Evolutionary conservation across 2,329 filamentous ascomycete species (phyloP), one percentile per base, ranked within the genome.

Genomic region (Trichoderma aggressivum): DNA sequence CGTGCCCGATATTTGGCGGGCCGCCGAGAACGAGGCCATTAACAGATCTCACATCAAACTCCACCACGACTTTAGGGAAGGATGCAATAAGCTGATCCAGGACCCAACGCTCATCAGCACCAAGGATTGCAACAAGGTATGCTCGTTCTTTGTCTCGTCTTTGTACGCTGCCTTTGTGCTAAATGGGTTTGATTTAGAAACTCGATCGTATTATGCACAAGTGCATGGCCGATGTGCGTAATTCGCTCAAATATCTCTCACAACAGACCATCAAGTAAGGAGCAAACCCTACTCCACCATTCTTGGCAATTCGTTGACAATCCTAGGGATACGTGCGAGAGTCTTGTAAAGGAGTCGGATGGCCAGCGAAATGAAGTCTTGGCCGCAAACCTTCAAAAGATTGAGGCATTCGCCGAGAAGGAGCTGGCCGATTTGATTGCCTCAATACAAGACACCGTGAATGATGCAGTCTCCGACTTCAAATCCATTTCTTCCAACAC

Each of bases 21-120:
- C 66, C 11, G 66, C 66, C 1, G 66, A 69, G 4, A 69, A 69
- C 28, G 66, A 69, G 47, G 66, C 66, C 56, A 36, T 69, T 30
- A 69, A 69, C 56, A 47, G 66, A 53, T 69, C 66, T 39, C 66
- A 69, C 56, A 69, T 69, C 39, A 69, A 69, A 53, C 60, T 69
- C 28, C 66, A 69, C 56, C 12, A 69, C 56, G 66, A 69, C 66
- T 69, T 36, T 47, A 69, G 66, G 53, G 66, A 69, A 56, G 66
- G 56, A 34, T 69, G 66, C 66, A 53, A 61, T 10, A 61, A 60
- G 56, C 66, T 69, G 39, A 60, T 34, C n/a, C 39, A 53, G 59
- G 66, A 69, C 14, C 8, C 66, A 28, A 21, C 39, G n/a, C 56
- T 69, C 28, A 16, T 69, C 5, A 69, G 66, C 53, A 69, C 66